Percentiles rank a stretch among this genome's conserved stretches.
These are phyloP conservation scores for Porodaedalea pini DNA, from an alignment of 1,284 basidiomycete genomes.

Conservation along the genomic window DNA sequence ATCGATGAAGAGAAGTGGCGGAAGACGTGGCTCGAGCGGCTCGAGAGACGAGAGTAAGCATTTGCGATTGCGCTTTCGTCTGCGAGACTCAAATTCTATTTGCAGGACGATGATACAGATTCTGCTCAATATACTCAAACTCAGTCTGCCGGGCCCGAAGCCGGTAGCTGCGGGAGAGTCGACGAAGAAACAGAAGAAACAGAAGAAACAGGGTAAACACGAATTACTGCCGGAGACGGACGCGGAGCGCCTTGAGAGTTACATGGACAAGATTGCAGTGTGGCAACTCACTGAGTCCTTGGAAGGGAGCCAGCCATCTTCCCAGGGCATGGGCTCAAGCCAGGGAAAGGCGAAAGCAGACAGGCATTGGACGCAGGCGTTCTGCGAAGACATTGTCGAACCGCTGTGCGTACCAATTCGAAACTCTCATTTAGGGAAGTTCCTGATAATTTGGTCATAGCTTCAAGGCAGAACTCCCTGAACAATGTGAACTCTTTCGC, in stretches of 20 bases:
- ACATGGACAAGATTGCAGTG: constrained; percentile 73
- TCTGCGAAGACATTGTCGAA: constrained; percentile 63
- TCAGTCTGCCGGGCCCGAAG: constrained; percentile 54
- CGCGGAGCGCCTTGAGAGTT: constrained; percentile 58
- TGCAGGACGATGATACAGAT: constrained; percentile 71
- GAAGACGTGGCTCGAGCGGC: constrained; percentile 51
- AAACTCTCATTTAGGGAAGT: neutral
- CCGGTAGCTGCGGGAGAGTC: constrained; percentile 20
- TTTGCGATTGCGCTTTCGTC: constrained; percentile 1
- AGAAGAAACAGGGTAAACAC: constrained; percentile 37
- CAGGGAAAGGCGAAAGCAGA: constrained; percentile 33
- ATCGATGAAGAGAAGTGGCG: constrained; percentile 46
- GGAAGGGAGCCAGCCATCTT: constrained; percentile 28
- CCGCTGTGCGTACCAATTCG: constrained; percentile 43
- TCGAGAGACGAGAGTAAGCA: constrained; percentile 70
- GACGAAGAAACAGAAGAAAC: constrained; percentile 4
- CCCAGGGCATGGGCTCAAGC: constrained; percentile 8
- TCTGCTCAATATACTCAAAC: constrained; percentile 58
- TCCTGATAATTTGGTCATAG: constrained; percentile 33
- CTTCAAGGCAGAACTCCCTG: constrained; percentile 53
- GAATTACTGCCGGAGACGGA: constrained; percentile 21
- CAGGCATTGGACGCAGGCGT: constrained; percentile 69
- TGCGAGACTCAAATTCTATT: neutral
- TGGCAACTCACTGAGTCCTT: constrained; percentile 61
- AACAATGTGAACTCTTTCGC: constrained; percentile 54